A percentile compares a stretch with the other conserved stretches of the same genome.
These are phyloP conservation scores for Achaetomiella virescens DNA, from an alignment of 495 filamentous ascomycete species.

Conservation along the genomic window DNA sequence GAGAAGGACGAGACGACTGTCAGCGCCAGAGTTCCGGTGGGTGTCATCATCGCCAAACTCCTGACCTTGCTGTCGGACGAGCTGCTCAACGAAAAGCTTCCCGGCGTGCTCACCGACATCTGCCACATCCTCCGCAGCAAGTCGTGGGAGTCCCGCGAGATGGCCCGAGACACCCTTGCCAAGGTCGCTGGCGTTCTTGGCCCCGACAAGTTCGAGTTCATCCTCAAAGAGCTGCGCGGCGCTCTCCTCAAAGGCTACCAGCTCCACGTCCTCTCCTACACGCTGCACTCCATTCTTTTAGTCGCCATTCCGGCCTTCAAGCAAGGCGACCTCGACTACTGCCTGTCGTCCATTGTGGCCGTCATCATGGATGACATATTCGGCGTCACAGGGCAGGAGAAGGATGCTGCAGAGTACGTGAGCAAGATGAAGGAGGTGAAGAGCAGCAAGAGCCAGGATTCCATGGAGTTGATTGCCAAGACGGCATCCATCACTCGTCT, in stretches of 20 bases:
- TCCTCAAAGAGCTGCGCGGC: conserved; percentile 83
- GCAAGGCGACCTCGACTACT: conserved; percentile 85
- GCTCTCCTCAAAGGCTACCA: conserved; percentile 82
- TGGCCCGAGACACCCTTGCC: conserved; percentile 79
- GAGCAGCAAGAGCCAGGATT: conserved; percentile 94
- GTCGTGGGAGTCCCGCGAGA: conserved; percentile 80
- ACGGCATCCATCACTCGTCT: conserved; percentile 68
- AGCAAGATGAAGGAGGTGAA: conserved; percentile 97
- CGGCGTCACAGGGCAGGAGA: conserved; percentile 90
- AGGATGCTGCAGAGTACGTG: conserved; percentile 91
- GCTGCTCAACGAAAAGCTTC: conserved; percentile 64
- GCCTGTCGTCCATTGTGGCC: conserved; percentile 64
- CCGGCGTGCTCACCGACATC: conserved; percentile 80
- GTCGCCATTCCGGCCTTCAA: conserved; percentile 63
- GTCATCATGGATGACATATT: conserved; percentile 98
- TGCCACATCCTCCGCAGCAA: conserved; percentile 87
- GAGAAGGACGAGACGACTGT: conserved; percentile 91
- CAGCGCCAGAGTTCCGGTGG: conserved; percentile 81
- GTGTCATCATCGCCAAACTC: conserved; percentile 79
- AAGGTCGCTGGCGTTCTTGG: conserved; percentile 76
- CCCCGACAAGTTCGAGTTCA: conserved; percentile 75
- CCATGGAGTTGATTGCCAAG: conserved; percentile 87
- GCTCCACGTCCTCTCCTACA: conserved; percentile 91
- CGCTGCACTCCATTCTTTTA: conserved; percentile 86
- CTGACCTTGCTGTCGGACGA: conserved; percentile 69